Base-by-base conservation (phyloP, 805 yeast species). In the Yamadazyma paraphyllophila region DNA sequence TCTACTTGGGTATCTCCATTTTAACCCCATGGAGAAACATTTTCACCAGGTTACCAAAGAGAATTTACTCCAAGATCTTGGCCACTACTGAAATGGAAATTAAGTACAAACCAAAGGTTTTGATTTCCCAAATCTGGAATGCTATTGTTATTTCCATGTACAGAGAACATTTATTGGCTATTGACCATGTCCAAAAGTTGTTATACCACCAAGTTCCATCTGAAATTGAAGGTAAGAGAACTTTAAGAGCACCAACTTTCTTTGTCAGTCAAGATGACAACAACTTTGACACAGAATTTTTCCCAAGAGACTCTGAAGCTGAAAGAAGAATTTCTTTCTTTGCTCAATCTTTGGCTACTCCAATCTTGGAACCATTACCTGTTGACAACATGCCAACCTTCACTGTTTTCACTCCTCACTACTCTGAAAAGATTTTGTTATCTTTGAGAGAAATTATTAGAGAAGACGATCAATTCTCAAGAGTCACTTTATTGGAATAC, bases 351-450 rank as follows among this genome's bases (percentile, higher is more conserved):
- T 78, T 94, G 69, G 95, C 99, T 43, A 94, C 99, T 49, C 99
- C 99, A 57, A 91, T 94, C 59, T 96, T 97, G 52, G 99, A 94
- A 74, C 98, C 99, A 51, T 77, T 94, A 63, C 99, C 99, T 36
- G 98, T 95, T 57, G 99, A 94, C 71, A 92, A 92, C 77, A 94
- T 94, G 99, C 99, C 99, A 54, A 92, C 98, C 10, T 94, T 94
- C 69, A 91, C 99, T 33, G 96, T 89, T 7, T 71, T 90, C 57
- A 77, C 90, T 37, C 97, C 97, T 7, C 96, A 90, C 62, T 90
- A 85, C 62, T 74, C 85, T 7, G 97, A 90, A 61, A 89, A 85
- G 65, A 88, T 90, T 41, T 73, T 85, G 13, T 69, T 89, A 46
- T 78, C 88, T 2, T 70, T 90, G 52, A 81, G 82, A 58, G 96